Percentiles rank a stretch among this genome's conserved stretches.
Evolutionary conservation across 2,329 filamentous ascomycete species (phyloP).

Genomic region (Phyllosticta ampelicida): DNA sequence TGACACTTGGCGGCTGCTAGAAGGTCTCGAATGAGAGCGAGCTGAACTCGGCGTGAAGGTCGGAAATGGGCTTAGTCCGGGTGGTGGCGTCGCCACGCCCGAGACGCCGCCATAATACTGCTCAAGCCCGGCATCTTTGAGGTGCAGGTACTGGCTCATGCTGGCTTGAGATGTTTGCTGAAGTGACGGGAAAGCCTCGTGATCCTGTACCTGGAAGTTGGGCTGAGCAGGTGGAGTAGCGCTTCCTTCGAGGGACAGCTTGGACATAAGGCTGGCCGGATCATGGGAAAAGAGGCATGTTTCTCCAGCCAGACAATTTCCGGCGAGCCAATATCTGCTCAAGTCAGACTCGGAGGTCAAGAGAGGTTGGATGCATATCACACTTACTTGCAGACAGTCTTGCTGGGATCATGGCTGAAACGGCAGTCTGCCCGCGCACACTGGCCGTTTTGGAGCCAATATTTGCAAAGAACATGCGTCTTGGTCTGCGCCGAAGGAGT

Average conservation of each 20-base stretch:
- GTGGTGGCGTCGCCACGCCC: conserved; percentile 46
- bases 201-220: conserved; percentile 70
- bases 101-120: conserved; percentile 28
- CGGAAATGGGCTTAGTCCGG: conserved; percentile 55
- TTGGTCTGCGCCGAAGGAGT: conserved; percentile 70
- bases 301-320: conserved; percentile 85
- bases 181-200: conserved; percentile 74
- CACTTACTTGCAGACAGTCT: conserved; percentile 94
- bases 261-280: conserved; percentile 73
- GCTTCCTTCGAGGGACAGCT: conserved; percentile 61
- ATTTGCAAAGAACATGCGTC: conserved; percentile 89
- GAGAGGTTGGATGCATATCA: neutral
- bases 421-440: conserved; percentile 92
- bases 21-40: conserved; percentile 69
- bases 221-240: conserved; percentile 54
- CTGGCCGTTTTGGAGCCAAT: conserved; percentile 90
- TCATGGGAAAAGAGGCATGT: conserved; percentile 98
- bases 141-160: conserved; percentile 26
- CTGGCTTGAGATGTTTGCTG: conserved; percentile 37
- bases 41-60: conserved; percentile 46
- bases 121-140: conserved; percentile 32
- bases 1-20: conserved; percentile 56
- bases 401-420: conserved; percentile 92
- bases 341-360: conserved; percentile 4
- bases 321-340: conserved; percentile 82